Percentiles rank a stretch among this genome's conserved stretches.
phyloP scores from a whole-genome alignment of 202 grass and related monocot genomes.

The Carex sylvatica region DNA sequence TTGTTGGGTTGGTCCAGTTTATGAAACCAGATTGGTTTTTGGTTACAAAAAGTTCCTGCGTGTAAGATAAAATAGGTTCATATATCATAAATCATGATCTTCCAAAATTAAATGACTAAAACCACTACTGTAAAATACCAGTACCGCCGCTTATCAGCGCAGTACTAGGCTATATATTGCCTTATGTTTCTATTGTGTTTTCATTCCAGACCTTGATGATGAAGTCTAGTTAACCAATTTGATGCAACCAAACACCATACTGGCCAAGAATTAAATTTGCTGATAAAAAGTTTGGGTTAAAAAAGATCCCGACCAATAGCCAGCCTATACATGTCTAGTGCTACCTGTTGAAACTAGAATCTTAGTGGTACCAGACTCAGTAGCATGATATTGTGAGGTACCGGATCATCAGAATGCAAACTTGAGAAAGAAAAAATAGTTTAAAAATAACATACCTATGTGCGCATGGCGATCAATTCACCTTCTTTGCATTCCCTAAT shows the following conservation, averaged over 20 bases:
- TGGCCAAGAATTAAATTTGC: not conserved
- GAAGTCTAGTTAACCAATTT: not conserved
- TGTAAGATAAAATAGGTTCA: not conserved
- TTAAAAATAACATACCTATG: conserved; percentile 33
- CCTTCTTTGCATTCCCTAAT: conserved; percentile 82
- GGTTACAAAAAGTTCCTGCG: conserved; percentile 13
- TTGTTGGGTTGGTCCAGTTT: conserved; percentile 9
- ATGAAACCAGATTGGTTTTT: not conserved
- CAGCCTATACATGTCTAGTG: not conserved
- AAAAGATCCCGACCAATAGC: not conserved
- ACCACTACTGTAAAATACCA: not conserved
- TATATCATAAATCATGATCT: not conserved
- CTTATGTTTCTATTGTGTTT: not conserved
- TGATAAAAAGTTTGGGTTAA: not conserved
- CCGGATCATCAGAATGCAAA: not conserved
- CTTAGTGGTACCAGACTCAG: conserved; percentile 5
- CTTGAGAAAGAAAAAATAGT: not conserved
- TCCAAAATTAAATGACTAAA: not conserved
- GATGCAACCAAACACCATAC: not conserved
- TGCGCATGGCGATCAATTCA: conserved; percentile 78
- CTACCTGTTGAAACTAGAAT: not conserved
- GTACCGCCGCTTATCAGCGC: not conserved
- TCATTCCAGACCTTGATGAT: not conserved
- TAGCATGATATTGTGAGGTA: not conserved
- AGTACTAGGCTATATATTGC: not conserved